Evolutionary conservation across 2,329 filamentous ascomycete genomes (phyloP), one percentile per base, ranked within the genome.

Genomic region (Cyphellophora attinorum): DNA sequence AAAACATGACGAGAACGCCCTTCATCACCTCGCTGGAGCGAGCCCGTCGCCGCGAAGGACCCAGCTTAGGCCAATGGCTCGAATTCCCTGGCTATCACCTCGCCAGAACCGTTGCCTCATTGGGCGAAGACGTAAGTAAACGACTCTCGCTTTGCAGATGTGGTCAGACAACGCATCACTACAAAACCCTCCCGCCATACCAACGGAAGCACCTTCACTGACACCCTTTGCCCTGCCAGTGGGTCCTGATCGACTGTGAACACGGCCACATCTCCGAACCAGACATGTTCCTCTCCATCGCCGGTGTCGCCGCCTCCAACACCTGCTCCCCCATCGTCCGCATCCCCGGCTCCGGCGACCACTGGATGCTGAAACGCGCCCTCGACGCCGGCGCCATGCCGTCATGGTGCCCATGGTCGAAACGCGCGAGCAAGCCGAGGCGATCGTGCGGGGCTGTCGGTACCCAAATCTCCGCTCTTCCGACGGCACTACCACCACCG

Each of bases 351-450:
- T 15, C 10, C 3, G n/a, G n/a, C n/a, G 33, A 35, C 23, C 19
- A 58, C 39, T 58, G 56, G 55, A 55, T 60, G 52, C 54, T 60
- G 39, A 60, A 61, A 50, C 52, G 58, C 5, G 57, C 57, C 6
- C 51, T 60, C 4, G 57, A 60, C 35, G 46, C 55, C 5, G 57
- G 57, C 14, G 56, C 1, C 57, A 60, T 14, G 57, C 55, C 0
- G 51, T 60, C 16, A 46, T 60, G 46, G 58, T 56, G 1, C 58
- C 57, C 0, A 53, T 41, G 34, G 48, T 55, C 12, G 19, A 37
- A 8, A 37, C 27, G 2, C 19, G 21, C 5, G 37, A 45, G 21
- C 29, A 44, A 27, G 41, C 41, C 10, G 23, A 34, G n/a, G 34
- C 40, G 11, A 39, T 55, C 11, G 49, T 56, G 1, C 34, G 43